Percentiles rank a stretch among this genome's conserved stretches.
These are phyloP conservation scores for Obba rivulosa DNA, from an alignment of 768 basidiomycete genomes.

Conservation along the genomic window DNA sequence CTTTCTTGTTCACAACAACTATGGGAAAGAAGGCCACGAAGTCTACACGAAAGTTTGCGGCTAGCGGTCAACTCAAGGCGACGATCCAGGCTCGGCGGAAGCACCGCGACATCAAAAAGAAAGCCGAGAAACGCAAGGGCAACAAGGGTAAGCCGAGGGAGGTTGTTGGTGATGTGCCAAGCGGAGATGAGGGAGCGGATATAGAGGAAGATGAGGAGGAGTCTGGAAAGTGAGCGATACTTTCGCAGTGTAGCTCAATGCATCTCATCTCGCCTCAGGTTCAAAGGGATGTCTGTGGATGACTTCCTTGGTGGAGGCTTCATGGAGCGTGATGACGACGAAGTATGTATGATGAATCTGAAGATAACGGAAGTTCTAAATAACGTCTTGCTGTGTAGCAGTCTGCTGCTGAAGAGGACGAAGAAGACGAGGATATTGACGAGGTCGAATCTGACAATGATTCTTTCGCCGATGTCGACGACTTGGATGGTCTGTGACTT, in stretches of 20 bases:
- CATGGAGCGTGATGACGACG: constrained; percentile 56
- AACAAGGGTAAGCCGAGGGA: constrained; percentile 22
- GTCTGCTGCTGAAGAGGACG: constrained; percentile 35
- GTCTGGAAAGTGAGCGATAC: constrained; percentile 17
- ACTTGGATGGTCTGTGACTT: constrained; percentile 51
- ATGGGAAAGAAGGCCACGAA: constrained; percentile 68
- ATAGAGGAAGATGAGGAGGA: constrained; percentile 20
- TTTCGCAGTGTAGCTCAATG: background rate
- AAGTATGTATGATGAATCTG: constrained; percentile 22
- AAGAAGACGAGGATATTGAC: constrained; percentile 32
- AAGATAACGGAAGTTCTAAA: background rate
- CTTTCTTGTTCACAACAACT: background rate
- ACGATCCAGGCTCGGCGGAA: constrained; percentile 81
- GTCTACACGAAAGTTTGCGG: constrained; percentile 81
- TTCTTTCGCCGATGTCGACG: constrained; percentile 76
- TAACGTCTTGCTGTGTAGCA: constrained; percentile 8
- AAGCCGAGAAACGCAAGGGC: constrained; percentile 52
- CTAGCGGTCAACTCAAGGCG: constrained; percentile 85
- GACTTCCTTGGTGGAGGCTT: constrained; percentile 70
- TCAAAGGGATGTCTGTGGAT: constrained; percentile 65
- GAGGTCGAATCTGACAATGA: constrained; percentile 48
- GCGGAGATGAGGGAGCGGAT: constrained; percentile 21
- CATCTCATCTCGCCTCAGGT: constrained; percentile 19
- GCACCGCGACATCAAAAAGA: constrained; percentile 70
- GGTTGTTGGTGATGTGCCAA: constrained; percentile 9